A percentile compares a stretch with the other conserved stretches of the same genome.
Conservation (phyloP, 2,329 filamentous ascomycete genomes). For the Penicillium sp. region DNA sequence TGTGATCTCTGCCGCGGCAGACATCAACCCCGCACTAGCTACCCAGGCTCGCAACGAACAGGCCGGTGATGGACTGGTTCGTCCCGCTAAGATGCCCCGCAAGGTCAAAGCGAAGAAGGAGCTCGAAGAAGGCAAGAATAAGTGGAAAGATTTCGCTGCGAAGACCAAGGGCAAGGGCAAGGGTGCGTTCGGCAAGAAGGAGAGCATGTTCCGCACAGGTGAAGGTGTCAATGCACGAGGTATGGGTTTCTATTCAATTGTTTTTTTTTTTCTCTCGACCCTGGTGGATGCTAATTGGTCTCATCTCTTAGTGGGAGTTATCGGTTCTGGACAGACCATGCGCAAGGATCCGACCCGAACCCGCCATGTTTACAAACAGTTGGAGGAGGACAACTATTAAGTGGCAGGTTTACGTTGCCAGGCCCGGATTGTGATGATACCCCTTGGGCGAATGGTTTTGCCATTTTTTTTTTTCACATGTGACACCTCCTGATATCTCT, state of each 20-base stretch:
- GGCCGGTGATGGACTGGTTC: conserved; percentile 56
- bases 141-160: conserved; percentile 89
- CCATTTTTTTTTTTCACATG: conserved; percentile 12
- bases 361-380: conserved; percentile 79
- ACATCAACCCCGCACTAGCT: conserved; percentile 64
- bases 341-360: conserved; percentile 81
- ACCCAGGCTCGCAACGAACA: conserved; percentile 64
- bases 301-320: conserved; percentile 74
- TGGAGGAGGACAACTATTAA: conserved; percentile 62
- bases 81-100: conserved; percentile 67
- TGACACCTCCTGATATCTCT: conserved; percentile 13
- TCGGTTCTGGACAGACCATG: conserved; percentile 92
- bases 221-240: conserved; percentile 83
- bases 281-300: conserved; percentile 23
- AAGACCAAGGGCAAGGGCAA: conserved; percentile 73
- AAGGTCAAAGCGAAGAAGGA: conserved; percentile 87
- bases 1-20: conserved; percentile 65
- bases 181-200: conserved; percentile 70
- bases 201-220: conserved; percentile 95
- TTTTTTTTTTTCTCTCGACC: neutral
- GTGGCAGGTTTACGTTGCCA: neutral
- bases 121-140: conserved; percentile 83
- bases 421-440: conserved; percentile 5
- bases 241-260: conserved; percentile 38
- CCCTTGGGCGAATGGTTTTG: conserved; percentile 8